phyloP scores from a whole-genome alignment of 495 filamentous ascomycete genomes.

The Aspergillus carlsbadensis region DNA sequence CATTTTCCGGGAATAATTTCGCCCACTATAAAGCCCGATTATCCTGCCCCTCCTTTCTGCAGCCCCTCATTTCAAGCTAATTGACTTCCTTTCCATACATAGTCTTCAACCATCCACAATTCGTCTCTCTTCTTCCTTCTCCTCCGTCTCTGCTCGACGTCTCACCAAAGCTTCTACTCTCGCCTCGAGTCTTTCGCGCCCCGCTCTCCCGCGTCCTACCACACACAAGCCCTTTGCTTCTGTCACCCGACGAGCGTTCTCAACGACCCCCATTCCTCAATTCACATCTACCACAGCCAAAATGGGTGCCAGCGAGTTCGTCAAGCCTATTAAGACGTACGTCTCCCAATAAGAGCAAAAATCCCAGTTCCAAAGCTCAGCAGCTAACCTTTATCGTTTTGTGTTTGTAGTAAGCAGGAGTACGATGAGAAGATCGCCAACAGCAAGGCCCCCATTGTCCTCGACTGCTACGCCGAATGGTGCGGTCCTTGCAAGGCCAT shows the following conservation, averaged over 20 bases:
- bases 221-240: slow-evolving; percentile 19
- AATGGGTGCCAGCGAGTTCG: slow-evolving; percentile 45
- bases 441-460: slow-evolving; percentile 56
- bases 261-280: slow-evolving; percentile 28
- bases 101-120: slow-evolving; percentile 24
- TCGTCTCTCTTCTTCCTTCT: slow-evolving; percentile 18
- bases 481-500: slow-evolving; percentile 96
- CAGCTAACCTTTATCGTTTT: slow-evolving; percentile 1
- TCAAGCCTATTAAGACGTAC: slow-evolving; percentile 35
- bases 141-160: slow-evolving; percentile 8
- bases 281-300: slow-evolving; percentile 52
- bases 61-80: slow-evolving; percentile 24
- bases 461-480: slow-evolving; percentile 56
- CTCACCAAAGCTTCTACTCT: slow-evolving; percentile 4
- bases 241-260: slow-evolving; percentile 29
- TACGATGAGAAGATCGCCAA: slow-evolving; percentile 49
- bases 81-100: slow-evolving; percentile 11
- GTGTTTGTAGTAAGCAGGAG: slow-evolving; percentile 53
- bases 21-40: slow-evolving; percentile 18
- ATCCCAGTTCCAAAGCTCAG: background rate
- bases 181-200: slow-evolving; percentile 13
- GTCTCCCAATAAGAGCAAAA: slow-evolving; percentile 4
- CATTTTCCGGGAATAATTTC: slow-evolving; percentile 13
- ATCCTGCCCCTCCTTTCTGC: slow-evolving; percentile 23
- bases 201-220: slow-evolving; percentile 24